Evolutionary conservation across 139 green algal species (phyloP).

Genomic region (Auxenochlorella pyrenoidosa): DNA sequence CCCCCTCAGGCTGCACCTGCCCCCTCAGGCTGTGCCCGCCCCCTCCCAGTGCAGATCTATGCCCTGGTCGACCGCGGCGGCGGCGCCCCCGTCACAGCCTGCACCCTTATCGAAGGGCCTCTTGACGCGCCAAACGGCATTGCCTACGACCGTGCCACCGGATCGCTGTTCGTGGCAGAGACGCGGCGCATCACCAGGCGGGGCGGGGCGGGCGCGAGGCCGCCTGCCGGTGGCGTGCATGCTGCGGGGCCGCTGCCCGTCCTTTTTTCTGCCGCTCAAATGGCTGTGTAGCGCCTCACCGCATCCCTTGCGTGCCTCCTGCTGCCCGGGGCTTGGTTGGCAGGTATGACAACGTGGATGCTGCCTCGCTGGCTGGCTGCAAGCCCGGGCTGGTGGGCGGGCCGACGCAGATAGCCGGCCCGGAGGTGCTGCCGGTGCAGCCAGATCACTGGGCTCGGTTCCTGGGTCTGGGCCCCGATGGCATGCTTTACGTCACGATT

Average conservation of each 20-base stretch:
- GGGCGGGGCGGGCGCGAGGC: too few species aligned
- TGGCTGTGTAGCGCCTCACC: too few species aligned
- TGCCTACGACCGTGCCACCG: constrained; percentile 8
- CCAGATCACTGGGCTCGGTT: not conserved
- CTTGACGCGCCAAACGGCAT: constrained; percentile 37
- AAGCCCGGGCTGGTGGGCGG: not conserved
- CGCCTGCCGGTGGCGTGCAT: too few species aligned
- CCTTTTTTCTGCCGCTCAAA: too few species aligned
- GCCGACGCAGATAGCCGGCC: too few species aligned
- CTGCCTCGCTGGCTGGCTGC: not conserved
- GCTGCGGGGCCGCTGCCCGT: too few species aligned
- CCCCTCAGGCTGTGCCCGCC: too few species aligned
- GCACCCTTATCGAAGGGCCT: not conserved
- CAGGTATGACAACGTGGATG: constrained; percentile 31
- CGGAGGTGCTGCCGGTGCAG: not conserved
- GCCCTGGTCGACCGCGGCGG: not conserved
- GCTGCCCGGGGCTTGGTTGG: too few species aligned
- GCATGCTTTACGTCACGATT: not conserved
- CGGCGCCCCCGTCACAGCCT: not conserved
- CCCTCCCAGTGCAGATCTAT: not conserved
- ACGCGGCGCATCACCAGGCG: too few species aligned
- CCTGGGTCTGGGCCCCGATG: not conserved
- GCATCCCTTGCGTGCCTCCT: too few species aligned
- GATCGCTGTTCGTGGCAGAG: constrained; percentile 26
- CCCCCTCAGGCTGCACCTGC: too few species aligned